These are phyloP conservation scores for Euryodendron excelsum DNA, from an alignment of 148 eudicot species.

Conservation along the genomic window DNA sequence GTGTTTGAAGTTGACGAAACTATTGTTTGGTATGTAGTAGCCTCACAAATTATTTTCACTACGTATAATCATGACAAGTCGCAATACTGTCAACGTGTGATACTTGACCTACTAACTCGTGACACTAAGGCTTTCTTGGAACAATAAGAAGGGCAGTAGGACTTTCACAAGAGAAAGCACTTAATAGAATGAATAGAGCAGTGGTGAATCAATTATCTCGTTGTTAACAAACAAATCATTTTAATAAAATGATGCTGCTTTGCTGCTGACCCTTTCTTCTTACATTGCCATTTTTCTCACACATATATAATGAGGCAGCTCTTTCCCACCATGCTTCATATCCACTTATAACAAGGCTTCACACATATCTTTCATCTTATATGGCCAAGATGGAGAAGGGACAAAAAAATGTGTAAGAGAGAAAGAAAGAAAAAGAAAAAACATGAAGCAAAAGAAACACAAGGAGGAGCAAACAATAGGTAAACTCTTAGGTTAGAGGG, in stretches of 20 bases:
- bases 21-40: no score
- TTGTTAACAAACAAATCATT: background rate
- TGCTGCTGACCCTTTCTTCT: constrained; percentile 6
- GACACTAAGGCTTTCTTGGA: background rate
- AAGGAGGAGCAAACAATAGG: constrained; percentile 8
- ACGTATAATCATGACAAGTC: no score
- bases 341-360: background rate
- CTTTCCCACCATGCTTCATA: background rate
- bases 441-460: background rate
- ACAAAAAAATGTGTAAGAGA: background rate
- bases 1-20: no score
- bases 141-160: background rate
- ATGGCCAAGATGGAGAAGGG: background rate
- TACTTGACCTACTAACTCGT: no score
- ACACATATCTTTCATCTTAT: background rate
- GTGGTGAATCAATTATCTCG: background rate
- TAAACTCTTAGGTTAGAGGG: background rate
- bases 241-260: constrained; percentile 11
- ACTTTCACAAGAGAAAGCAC: background rate
- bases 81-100: no score
- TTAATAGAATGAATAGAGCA: background rate
- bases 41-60: no score
- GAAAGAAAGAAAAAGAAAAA: background rate
- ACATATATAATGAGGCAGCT: background rate
- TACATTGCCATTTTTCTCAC: background rate